These are phyloP conservation scores for Vanderwaltozyma tropicalis DNA, from an alignment of 805 yeast species.

Conservation along the genomic window DNA sequence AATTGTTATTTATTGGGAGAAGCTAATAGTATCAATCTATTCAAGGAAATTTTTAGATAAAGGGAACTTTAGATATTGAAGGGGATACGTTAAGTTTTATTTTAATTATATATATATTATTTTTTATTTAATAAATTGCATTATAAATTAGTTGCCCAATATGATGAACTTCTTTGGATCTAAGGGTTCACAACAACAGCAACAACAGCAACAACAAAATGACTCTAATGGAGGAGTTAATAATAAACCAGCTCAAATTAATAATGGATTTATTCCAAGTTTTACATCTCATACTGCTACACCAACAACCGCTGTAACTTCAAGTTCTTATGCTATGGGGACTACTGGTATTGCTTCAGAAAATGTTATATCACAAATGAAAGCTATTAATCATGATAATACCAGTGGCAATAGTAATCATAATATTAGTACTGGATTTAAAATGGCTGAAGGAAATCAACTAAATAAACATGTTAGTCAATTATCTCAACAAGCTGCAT, in stretches of 20 bases:
- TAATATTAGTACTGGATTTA: constrained; percentile 11
- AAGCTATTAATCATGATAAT: constrained; percentile 9
- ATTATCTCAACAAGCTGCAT: too few species aligned
- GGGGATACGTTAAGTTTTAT: too few species aligned
- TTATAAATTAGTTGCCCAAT: too few species aligned
- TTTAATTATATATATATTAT: too few species aligned
- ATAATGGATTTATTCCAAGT: constrained; percentile 18
- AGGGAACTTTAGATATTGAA: too few species aligned
- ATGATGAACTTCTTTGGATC: constrained; percentile 4
- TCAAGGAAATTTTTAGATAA: too few species aligned
- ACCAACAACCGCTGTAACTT: constrained; percentile 62
- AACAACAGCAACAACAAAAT: neutral
- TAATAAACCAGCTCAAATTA: neutral
- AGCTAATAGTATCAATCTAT: too few species aligned
- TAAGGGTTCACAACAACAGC: neutral
- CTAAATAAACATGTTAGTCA: neutral
- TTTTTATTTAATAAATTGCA: too few species aligned
- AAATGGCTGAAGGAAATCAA: constrained; percentile 5
- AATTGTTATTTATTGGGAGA: too few species aligned
- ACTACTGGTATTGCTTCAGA: constrained; percentile 42
- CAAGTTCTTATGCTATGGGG: constrained; percentile 56
- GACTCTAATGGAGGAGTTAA: too few species aligned
- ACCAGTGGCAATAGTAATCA: constrained; percentile 3
- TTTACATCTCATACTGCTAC: constrained; percentile 38
- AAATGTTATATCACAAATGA: constrained; percentile 29